Percentiles rank a stretch among this genome's conserved stretches.
These are phyloP conservation scores for Chalciporus pseudorubinellus DNA, from an alignment of 768 basidiomycete species.

Conservation along the genomic window DNA sequence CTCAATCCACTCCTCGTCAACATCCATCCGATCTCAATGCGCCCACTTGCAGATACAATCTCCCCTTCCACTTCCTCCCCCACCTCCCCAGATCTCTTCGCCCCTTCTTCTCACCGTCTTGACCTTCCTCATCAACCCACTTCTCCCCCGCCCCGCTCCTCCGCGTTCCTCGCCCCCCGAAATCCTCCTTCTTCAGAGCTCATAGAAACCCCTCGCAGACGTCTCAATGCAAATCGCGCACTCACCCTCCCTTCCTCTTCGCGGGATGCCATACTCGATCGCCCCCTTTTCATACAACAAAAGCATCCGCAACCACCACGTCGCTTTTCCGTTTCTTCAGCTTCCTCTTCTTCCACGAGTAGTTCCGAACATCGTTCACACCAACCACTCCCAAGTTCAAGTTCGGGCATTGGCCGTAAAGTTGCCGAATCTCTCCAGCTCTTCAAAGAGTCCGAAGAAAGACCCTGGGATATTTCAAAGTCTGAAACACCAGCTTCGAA, in stretches of 20 bases:
- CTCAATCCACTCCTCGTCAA: not conserved
- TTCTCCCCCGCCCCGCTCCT: constrained; percentile 27
- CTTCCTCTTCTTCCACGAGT: constrained; percentile 18
- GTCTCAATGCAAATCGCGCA: constrained; percentile 25
- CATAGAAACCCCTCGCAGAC: constrained; percentile 24
- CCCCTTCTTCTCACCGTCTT: not conserved
- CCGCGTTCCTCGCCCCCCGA: constrained; percentile 44
- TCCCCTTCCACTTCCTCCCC: constrained; percentile 3
- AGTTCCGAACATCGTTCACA: not conserved
- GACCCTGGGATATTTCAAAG: constrained; percentile 26
- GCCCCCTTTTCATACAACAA: constrained; percentile 14
- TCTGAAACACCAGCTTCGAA: constrained; percentile 27
- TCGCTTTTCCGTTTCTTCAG: constrained; percentile 28
- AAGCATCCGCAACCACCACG: constrained; percentile 36
- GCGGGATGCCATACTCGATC: constrained; percentile 17
- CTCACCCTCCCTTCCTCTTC: constrained; percentile 34
- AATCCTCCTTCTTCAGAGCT: constrained; percentile 36
- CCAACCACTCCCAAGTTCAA: constrained; percentile 16
- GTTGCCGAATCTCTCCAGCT: constrained; percentile 80
- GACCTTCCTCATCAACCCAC: not conserved
- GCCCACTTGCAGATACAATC: not conserved
- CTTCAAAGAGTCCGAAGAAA: constrained; percentile 69
- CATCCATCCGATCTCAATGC: not conserved
- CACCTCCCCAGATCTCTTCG: not conserved
- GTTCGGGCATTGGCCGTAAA: constrained; percentile 66